These are phyloP conservation scores for Starmera amethionina DNA, from an alignment of 805 yeast species.

Conservation along the genomic window DNA sequence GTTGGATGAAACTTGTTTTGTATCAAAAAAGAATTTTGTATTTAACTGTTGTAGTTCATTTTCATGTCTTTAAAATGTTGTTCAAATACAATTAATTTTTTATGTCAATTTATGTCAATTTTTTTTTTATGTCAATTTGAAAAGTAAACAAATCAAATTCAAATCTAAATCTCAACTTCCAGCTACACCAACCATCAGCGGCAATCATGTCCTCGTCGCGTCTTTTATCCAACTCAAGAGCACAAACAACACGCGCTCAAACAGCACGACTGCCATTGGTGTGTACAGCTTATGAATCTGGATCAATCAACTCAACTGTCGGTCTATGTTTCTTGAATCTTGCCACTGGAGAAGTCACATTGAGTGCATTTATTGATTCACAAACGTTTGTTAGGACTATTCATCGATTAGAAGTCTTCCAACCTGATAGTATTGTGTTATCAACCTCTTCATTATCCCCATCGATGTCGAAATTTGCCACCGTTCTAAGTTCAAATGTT, in stretches of 20 bases:
- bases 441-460: conserved; percentile 22
- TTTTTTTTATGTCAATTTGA: no score
- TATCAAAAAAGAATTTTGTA: neutral
- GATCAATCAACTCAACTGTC: conserved; percentile 19
- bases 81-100: no score
- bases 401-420: conserved; percentile 26
- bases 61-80: neutral
- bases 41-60: neutral
- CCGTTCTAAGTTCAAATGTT: conserved; percentile 25
- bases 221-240: no score
- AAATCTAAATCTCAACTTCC: neutral
- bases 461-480: conserved; percentile 21
- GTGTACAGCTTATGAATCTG: conserved; percentile 19
- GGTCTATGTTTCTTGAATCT: conserved; percentile 31
- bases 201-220: conserved; percentile 1
- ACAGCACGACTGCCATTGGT: conserved; percentile 4
- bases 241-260: no score
- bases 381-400: conserved; percentile 36
- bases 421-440: conserved; percentile 26
- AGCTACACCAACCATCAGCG: neutral
- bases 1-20: conserved; percentile 23
- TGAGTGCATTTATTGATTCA: conserved; percentile 31
- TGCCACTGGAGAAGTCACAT: conserved; percentile 26
- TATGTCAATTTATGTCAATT: neutral
- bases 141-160: neutral